Base-by-base conservation (phyloP, 805 yeast species). In the Ogataea philodendri region DNA sequence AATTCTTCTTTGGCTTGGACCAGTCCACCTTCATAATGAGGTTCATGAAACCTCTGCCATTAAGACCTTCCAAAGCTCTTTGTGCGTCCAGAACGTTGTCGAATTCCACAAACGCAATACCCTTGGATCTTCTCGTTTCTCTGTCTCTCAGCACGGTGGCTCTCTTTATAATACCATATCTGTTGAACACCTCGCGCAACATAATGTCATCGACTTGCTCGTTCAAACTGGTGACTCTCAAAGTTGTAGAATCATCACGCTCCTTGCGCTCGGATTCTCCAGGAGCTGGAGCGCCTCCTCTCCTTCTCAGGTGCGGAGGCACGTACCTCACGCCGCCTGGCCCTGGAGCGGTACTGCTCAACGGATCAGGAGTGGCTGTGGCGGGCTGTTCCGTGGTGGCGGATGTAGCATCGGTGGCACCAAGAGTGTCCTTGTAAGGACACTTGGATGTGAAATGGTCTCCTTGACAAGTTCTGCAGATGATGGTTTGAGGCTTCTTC, bases 381-480 rank as follows among this genome's bases (percentile, higher is more conserved):
- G 32, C 39, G 11, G 48, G 44, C 5, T 55, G 24, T 15, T 48
- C 45, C 16, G 49, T 44, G 5, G 57, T 11, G 11, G 36, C 29
- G 11, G 48, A 44, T 4, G 57, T 15, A 11, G 38, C 34, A 13
- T 37, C 46, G 35, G 47, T 70, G 17, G 72, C 69, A 22, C 81
- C 85, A 60, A 90, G 70, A 23, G 93, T 84, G 54, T 83, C 94
- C 69, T 84, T 89, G 76, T 78, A 87, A 46, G 98, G 98, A 84
- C 99, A 93, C 68, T 83, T 81, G 62, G 87, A 69, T 26, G 97
- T 84, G 75, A 81, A 85, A 72, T 93, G 99, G 50, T 78, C 83
- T 58, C 96, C 96, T 43, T 84, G 84, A 82, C 99, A 93, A 37
- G 74, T 68, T 76, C 97, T 85, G 77, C 98, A 93, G 47, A 62